phyloP scores from a whole-genome alignment of 1,284 basidiomycete species.

The Puccinia novopanici region DNA sequence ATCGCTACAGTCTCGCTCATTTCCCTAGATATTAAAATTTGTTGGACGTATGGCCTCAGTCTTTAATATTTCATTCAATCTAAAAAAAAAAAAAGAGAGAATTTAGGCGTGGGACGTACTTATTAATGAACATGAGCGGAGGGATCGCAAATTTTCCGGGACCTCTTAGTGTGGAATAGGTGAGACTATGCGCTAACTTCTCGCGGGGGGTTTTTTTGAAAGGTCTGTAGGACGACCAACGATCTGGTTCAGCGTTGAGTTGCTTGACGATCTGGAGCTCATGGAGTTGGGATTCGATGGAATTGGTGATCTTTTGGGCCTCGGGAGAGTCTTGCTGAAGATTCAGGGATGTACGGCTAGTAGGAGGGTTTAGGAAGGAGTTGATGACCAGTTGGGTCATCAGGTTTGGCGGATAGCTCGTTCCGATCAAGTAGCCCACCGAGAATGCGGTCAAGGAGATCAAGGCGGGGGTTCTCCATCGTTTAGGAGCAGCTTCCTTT shows the following conservation, averaged over 20 bases:
- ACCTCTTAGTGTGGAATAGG: slow-evolving; percentile 31
- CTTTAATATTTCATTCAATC: background rate
- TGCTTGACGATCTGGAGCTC: slow-evolving; percentile 13
- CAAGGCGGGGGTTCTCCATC: background rate
- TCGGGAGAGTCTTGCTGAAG: slow-evolving; percentile 5
- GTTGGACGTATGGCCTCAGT: background rate
- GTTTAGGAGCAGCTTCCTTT: background rate
- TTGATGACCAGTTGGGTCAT: slow-evolving; percentile 17
- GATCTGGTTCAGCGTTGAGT: slow-evolving; percentile 3
- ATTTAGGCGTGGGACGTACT: slow-evolving; percentile 49
- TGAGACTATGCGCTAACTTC: slow-evolving; percentile 24
- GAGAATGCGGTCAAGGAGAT: slow-evolving; percentile 17
- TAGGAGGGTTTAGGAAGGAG: background rate
- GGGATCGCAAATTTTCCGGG: slow-evolving; percentile 73
- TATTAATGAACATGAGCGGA: slow-evolving; percentile 73
- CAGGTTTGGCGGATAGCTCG: slow-evolving; percentile 2
- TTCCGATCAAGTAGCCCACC: slow-evolving; percentile 14
- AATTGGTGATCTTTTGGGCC: background rate
- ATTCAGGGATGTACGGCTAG: background rate
- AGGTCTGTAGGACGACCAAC: slow-evolving; percentile 20
- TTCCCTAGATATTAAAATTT: slow-evolving; percentile 61
- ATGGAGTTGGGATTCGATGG: slow-evolving; percentile 22
- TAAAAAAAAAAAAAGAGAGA: background rate
- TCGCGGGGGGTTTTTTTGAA: background rate
- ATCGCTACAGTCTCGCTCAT: slow-evolving; percentile 72